phyloP scores from a whole-genome alignment of 306 rosid species.

The Canavalia ensiformis region DNA sequence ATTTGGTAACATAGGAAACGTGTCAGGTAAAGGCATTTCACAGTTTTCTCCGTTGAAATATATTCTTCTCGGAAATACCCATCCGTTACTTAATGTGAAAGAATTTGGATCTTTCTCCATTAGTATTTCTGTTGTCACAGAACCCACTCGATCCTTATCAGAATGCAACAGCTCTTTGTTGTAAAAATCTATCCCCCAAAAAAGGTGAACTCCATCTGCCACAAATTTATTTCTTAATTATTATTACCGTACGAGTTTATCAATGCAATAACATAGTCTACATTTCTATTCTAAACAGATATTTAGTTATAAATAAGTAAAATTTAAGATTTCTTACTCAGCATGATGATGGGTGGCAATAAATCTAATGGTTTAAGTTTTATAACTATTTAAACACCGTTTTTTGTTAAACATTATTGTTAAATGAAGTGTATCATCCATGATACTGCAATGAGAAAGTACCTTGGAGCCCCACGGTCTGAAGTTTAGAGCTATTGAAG shows the following conservation, averaged over 20 bases:
- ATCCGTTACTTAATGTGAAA: slow-evolving; percentile 76
- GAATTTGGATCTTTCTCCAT: slow-evolving; percentile 62
- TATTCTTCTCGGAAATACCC: slow-evolving; percentile 82
- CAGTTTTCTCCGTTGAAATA: slow-evolving; percentile 85
- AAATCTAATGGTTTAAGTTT: background rate
- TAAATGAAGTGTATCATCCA: background rate
- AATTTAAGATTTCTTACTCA: background rate
- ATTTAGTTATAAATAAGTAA: background rate
- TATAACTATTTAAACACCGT: background rate
- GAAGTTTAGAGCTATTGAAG: slow-evolving; percentile 73
- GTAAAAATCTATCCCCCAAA: slow-evolving; percentile 77
- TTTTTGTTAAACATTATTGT: background rate
- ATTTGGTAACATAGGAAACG: slow-evolving; percentile 75
- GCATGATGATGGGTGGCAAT: background rate
- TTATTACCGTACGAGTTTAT: background rate
- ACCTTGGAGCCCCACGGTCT: slow-evolving; percentile 65
- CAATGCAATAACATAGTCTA: background rate
- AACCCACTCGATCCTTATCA: slow-evolving; percentile 51
- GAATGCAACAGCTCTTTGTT: slow-evolving; percentile 62
- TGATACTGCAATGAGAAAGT: slow-evolving; percentile 43
- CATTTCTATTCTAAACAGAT: background rate
- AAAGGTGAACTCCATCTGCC: slow-evolving; percentile 79
- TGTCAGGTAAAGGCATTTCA: slow-evolving; percentile 75
- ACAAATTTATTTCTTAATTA: background rate
- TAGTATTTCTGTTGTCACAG: slow-evolving; percentile 69